Evolutionary conservation across 1,284 basidiomycete species (phyloP), one percentile per base, ranked within the genome.

Genomic region (Tilletiaria anomala): DNA sequence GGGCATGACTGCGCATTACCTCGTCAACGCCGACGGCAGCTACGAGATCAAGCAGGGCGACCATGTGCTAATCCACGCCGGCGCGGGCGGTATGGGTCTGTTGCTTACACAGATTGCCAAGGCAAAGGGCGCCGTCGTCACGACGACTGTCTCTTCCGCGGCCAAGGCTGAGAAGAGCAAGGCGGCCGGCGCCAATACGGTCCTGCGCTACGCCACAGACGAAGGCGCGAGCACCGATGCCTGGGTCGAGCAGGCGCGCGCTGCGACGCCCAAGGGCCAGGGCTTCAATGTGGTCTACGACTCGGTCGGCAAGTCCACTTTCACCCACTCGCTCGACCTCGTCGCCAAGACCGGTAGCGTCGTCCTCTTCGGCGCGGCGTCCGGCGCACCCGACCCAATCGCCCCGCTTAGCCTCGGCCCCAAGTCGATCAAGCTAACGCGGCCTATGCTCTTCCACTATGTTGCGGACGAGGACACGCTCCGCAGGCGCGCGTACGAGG

Each of bases 361-460:
- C 31, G 80, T 88, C n/a, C 80, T 78, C 6, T 78, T 88, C 40
- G 91, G 91, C 0, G 93, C 93, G 63, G 84, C 89, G 0, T 88
- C 83, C 10, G 89, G 87, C 3, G 70, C 80, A 10, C 63, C 67
- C 8, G 53, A 69, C 6, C 56, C 83, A 0, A 79, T 91, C 58
- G 68, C 79, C 1, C 75, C 80, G 0, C 70, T 86, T 45, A 81
- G 78, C 58, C 75, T 94, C 16, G 72, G 74, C 0, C 73, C 78
- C 50, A 96, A 91, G 73, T 88, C 89, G 54, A 65, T 89, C 53
- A 83, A 80, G 46, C 42, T 69, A 11, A 51, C 51, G 39, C 53
- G 69, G n/a, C 69, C 69, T 2, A 56, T 57, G 4, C 52, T 70
- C 3, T 50, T 46, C 46, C 63, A 67, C 56, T 66, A 68, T 38